A percentile compares a stretch with the other conserved stretches of the same genome.
Evolutionary conservation across 2,329 filamentous ascomycete species (phyloP).

Genomic region (Penicillium sp.): DNA sequence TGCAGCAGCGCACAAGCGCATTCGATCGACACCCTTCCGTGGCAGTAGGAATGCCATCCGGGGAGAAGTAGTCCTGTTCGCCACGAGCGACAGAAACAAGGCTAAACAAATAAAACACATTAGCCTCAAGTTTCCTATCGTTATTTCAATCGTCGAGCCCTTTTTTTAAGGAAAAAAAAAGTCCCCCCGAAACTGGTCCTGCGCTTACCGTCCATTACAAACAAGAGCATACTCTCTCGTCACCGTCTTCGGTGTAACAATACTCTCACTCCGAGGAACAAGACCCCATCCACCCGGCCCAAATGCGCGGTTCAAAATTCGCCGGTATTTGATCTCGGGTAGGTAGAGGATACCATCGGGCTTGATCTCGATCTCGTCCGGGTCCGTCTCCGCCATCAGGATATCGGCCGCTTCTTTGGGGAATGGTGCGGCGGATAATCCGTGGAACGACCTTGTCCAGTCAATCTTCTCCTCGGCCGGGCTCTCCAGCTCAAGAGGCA

Average conservation of each 20-base stretch:
- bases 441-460: constrained; percentile 83
- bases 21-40: constrained; percentile 98
- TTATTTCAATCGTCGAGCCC: not conserved
- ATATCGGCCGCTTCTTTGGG: constrained; percentile 65
- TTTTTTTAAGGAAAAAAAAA: not conserved
- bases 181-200: not conserved
- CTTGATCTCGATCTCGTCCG: constrained; percentile 89
- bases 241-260: constrained; percentile 75
- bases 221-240: constrained; percentile 94
- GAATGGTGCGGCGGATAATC: constrained; percentile 70
- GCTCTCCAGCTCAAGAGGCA: constrained; percentile 33
- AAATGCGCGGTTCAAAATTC: constrained; percentile 86
- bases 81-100: constrained; percentile 90
- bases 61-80: constrained; percentile 89
- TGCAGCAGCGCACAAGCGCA: constrained; percentile 96
- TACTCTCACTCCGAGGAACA: constrained; percentile 79
- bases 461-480: constrained; percentile 56
- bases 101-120: constrained; percentile 47
- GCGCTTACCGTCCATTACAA: constrained; percentile 72
- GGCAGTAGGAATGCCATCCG: constrained; percentile 87
- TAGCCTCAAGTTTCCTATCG: not conserved
- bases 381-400: constrained; percentile 65
- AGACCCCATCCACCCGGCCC: constrained; percentile 95
- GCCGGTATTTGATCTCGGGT: constrained; percentile 95
- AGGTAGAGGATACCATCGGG: constrained; percentile 95